phyloP scores from a whole-genome alignment of 805 yeast species.

The Ogataea haglerorum region DNA sequence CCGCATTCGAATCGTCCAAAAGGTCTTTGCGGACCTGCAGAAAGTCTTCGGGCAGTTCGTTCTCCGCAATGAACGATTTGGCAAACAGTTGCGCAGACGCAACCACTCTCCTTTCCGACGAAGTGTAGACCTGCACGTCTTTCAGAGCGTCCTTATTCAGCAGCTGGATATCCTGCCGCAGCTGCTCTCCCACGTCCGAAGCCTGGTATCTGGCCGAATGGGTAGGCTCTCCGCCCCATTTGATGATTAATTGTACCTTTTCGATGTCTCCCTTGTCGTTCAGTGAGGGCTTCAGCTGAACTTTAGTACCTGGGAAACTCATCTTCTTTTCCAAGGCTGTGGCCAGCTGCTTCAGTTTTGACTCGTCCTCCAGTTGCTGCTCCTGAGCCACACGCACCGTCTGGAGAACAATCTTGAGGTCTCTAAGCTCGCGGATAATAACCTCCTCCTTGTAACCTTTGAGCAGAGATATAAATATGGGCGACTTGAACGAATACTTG shows the following conservation, averaged over 20 bases:
- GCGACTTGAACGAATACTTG: constrained; percentile 89
- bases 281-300: constrained; percentile 88
- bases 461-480: constrained; percentile 76
- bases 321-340: constrained; percentile 86
- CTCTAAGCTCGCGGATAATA: constrained; percentile 85
- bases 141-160: constrained; percentile 81
- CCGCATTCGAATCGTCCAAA: constrained; percentile 95
- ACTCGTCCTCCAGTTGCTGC: constrained; percentile 73
- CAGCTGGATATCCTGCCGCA: constrained; percentile 85
- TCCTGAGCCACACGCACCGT: constrained; percentile 81
- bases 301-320: constrained; percentile 91
- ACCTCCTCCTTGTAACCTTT: constrained; percentile 97
- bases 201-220: constrained; percentile 96
- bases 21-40: constrained; percentile 83
- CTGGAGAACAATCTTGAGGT: constrained; percentile 77
- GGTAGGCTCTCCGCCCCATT: constrained; percentile 99
- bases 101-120: constrained; percentile 92
- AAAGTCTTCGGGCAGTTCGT: constrained; percentile 71
- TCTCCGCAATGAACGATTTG: constrained; percentile 68
- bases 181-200: constrained; percentile 90
- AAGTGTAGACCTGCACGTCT: constrained; percentile 82
- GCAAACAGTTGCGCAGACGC: constrained; percentile 87
- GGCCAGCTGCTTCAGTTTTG: constrained; percentile 71
- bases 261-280: constrained; percentile 68
- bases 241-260: constrained; percentile 90